Evolutionary conservation across 2,329 filamentous ascomycete genomes (phyloP), one percentile per base, ranked within the genome.

Genomic region (Cyanodermella asteris): DNA sequence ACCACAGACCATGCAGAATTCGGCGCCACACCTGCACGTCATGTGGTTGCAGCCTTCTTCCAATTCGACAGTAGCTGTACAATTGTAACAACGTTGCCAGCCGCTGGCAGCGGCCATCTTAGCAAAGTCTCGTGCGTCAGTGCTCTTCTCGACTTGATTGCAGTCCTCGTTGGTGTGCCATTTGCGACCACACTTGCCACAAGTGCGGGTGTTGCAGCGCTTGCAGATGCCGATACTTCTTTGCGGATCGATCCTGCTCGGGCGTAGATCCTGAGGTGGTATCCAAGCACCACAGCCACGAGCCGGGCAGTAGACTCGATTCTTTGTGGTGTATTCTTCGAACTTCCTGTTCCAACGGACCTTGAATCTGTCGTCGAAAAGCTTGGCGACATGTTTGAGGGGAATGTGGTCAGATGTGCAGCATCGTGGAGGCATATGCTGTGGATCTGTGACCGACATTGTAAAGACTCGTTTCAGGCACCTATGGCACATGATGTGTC

Each of bases 1-100:
- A 13, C 75, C 80, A 42, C 81, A 91, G 14, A 77, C 61, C 64
- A 87, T 81, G 50, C 81, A 91, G 40, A 90, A 90, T 38, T 90
- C 64, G 15, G 76, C 76, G 27, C 65, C 72, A 40, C 81, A 91
- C 28, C 69, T 74, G 44, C 80, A 91, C 15, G 68, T 80, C 66
- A 90, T 84, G 43, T 84, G 80, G 48, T 84, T 82, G 47, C 74
- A 81, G 22, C 78, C 78, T 45, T 84, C 75, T 36, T 72, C 72
- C 24, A 80, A 51, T 45, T 90, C 75, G 22, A 90, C 73, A 54
- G 76, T 65, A 16, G 64, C 61, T 36, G 64, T 70, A 50, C 81
- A 91, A 37, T 61, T 73, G 46, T 70, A 76, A 46, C 81, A 91
- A 24, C 67, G 59, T 44, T 80, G 71, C 72, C 74, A 82, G 17